These are phyloP conservation scores for Nemania diffusa DNA, from an alignment of 2,329 filamentous ascomycete species.

Conservation along the genomic window DNA sequence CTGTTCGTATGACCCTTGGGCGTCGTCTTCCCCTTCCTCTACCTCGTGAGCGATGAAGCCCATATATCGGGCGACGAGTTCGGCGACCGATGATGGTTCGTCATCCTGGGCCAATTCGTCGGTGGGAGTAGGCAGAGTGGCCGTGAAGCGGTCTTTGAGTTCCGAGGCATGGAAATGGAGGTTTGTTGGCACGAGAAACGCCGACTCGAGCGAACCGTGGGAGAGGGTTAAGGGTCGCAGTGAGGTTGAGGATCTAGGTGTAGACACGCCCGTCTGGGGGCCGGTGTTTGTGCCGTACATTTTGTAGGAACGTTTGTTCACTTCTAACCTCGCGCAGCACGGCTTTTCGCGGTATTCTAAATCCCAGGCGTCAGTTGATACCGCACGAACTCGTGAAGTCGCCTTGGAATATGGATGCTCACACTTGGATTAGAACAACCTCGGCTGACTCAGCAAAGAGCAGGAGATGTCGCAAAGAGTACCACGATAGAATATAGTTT, in stretches of 20 bases:
- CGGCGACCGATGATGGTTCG: conserved; percentile 94
- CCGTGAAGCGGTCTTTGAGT: conserved; percentile 88
- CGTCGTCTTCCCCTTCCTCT: conserved; percentile 90
- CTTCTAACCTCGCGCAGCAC: neutral
- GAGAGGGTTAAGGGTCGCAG: conserved; percentile 89
- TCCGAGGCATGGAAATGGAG: conserved; percentile 96
- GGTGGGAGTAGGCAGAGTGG: conserved; percentile 87
- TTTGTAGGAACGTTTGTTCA: conserved; percentile 56
- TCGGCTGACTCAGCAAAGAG: conserved; percentile 56
- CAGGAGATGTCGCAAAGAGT: conserved; percentile 47
- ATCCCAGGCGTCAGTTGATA: conserved; percentile 13
- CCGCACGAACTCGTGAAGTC: neutral
- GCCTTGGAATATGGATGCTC: neutral
- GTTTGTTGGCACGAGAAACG: conserved; percentile 92
- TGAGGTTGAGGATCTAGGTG: conserved; percentile 91
- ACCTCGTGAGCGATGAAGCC: conserved; percentile 90
- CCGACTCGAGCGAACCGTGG: conserved; percentile 95
- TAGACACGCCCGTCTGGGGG: conserved; percentile 95
- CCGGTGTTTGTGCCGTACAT: conserved; percentile 90
- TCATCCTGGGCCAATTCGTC: conserved; percentile 98
- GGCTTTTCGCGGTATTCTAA: conserved; percentile 5
- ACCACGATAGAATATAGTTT: neutral
- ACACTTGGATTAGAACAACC: conserved; percentile 41
- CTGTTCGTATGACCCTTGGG: conserved; percentile 88
- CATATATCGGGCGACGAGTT: conserved; percentile 93